Evolutionary conservation across 306 rosid species (phyloP).

Genomic region (cucumber (Cucumis sativus)): Cucumber_9930_V3 NC_026655.2:7931501-7932000

Average conservation of each 20-base stretch:
- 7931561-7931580: slow-evolving; percentile 42
- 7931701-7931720: not conserved
- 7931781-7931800: not conserved
- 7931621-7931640: slow-evolving; percentile 23
- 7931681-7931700: not conserved
- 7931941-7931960: too few species aligned
- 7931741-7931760: not conserved
- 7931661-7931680: too few species aligned
- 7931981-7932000: slow-evolving; percentile 21
- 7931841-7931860: not conserved
- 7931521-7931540: too few species aligned
- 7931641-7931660: slow-evolving; percentile 7
- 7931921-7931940: too few species aligned
- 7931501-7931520: too few species aligned
- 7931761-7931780: not conserved
- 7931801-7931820: not conserved
- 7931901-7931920: too few species aligned
- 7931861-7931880: not conserved
- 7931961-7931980: too few species aligned
- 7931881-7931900: not conserved
- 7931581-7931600: slow-evolving; percentile 74
- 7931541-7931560: not conserved
- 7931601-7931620: slow-evolving; percentile 61
- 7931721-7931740: not conserved
- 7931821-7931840: slow-evolving; percentile 22